A percentile compares a stretch with the other conserved stretches of the same genome.
Conservation (phyloP, 2,329 filamentous ascomycete species). For the Sporothrix luriei region DNA sequence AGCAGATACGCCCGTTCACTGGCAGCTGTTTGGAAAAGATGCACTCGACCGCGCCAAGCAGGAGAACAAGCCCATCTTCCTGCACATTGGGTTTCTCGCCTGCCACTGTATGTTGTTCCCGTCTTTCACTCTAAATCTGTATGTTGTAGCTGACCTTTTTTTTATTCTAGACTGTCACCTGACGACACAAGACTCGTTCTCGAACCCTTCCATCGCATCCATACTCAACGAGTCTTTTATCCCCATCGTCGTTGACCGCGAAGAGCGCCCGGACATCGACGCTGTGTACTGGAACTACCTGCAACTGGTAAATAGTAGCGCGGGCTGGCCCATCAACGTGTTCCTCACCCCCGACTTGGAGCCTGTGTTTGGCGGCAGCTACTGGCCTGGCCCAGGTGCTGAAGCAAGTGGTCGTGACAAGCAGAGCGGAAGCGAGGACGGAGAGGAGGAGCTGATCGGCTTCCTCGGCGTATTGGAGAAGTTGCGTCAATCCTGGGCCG, state of each 20-base stretch:
- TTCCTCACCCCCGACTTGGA: constrained; percentile 92
- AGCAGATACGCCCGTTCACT: constrained; percentile 79
- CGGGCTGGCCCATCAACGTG: constrained; percentile 95
- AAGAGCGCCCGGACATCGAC: constrained; percentile 92
- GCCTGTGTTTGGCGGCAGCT: constrained; percentile 93
- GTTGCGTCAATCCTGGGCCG: constrained; percentile 73
- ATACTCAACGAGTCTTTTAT: constrained; percentile 87
- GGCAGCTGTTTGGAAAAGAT: constrained; percentile 84
- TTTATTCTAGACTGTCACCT: constrained; percentile 72
- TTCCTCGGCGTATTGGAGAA: constrained; percentile 84
- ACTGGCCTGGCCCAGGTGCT: constrained; percentile 82
- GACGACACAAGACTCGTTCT: constrained; percentile 91
- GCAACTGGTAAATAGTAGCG: constrained; percentile 84
- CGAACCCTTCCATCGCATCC: constrained; percentile 75
- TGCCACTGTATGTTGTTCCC: constrained; percentile 74
- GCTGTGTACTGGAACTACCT: constrained; percentile 98
- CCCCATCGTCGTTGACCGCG: constrained; percentile 88
- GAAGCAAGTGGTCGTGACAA: constrained; percentile 47
- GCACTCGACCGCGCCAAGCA: constrained; percentile 74
- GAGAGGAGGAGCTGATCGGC: constrained; percentile 63
- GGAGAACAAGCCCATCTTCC: constrained; percentile 85
- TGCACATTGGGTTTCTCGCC: constrained; percentile 92
- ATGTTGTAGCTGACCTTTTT: background rate
- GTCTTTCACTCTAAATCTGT: constrained; percentile 41
- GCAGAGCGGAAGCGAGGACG: constrained; percentile 53